Conservation (phyloP, 2,329 filamentous ascomycete species). For the Chrysoporthe puriensis region DNA sequence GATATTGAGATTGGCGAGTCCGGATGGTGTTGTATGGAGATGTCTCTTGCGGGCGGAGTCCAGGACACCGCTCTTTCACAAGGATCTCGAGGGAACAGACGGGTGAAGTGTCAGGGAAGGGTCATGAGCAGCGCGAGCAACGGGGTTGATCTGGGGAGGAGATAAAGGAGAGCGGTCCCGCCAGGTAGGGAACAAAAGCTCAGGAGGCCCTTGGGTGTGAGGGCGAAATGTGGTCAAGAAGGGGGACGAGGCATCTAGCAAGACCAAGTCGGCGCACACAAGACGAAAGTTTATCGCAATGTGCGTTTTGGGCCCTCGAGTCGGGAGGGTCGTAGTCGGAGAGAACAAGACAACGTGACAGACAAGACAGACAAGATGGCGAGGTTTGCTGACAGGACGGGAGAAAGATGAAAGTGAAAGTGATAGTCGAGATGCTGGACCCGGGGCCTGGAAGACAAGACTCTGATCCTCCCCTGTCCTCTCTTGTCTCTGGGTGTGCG, state of each 20-base stretch:
- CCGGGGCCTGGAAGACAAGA: slow-evolving; percentile 15
- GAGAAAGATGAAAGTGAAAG: slow-evolving; percentile 25
- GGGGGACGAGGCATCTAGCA: slow-evolving; percentile 7
- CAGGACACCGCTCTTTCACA: slow-evolving; percentile 51
- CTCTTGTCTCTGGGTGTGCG: slow-evolving; percentile 22
- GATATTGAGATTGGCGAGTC: slow-evolving; percentile 42
- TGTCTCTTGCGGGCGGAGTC: slow-evolving; percentile 40
- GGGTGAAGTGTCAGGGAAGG: slow-evolving; percentile 41
- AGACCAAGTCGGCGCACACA: slow-evolving; percentile 12
- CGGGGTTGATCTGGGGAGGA: slow-evolving; percentile 36
- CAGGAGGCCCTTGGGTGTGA: slow-evolving; percentile 19
- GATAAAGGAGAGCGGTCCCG: slow-evolving; percentile 27
- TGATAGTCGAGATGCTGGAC: slow-evolving; percentile 22
- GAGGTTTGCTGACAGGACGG: not conserved
- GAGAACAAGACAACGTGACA: slow-evolving; percentile 25
- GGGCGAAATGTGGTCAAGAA: not conserved
- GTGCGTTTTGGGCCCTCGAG: slow-evolving; percentile 21
- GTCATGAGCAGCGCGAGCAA: slow-evolving; percentile 33
- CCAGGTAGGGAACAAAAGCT: slow-evolving; percentile 24
- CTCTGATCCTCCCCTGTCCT: slow-evolving; percentile 16
- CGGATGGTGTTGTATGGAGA: slow-evolving; percentile 52
- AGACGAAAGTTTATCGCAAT: slow-evolving; percentile 17
- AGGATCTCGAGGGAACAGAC: slow-evolving; percentile 33
- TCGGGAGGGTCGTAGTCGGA: slow-evolving; percentile 39
- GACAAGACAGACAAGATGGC: slow-evolving; percentile 37